phyloP scores from a whole-genome alignment of 2,329 filamentous ascomycete species.

The Torrubiella hemipterigena region DNA sequence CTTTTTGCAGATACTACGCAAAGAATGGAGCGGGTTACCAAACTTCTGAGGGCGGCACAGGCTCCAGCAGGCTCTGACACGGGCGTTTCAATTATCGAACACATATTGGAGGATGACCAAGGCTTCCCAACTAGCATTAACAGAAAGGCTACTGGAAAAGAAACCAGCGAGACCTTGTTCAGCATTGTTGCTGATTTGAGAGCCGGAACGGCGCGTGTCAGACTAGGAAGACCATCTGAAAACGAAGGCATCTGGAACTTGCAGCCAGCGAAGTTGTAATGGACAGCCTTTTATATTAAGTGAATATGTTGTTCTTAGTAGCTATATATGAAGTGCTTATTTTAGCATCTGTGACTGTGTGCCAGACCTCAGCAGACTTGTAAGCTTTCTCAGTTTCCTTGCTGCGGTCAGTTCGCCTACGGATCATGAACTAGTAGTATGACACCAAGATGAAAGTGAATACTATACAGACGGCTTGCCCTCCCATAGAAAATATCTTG shows the following conservation, averaged over 20 bases:
- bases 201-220: neutral
- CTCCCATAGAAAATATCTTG: too few relatives aligned
- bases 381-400: too few relatives aligned
- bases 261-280: neutral
- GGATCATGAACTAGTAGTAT: too few relatives aligned
- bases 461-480: too few relatives aligned
- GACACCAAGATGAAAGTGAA: too few relatives aligned
- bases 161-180: constrained; percentile 2
- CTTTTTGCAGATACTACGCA: neutral
- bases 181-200: constrained; percentile 3
- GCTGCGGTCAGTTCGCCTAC: too few relatives aligned
- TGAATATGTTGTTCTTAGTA: too few relatives aligned
- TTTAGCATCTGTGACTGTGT: too few relatives aligned
- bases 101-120: constrained; percentile 2
- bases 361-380: too few relatives aligned
- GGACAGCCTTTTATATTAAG: neutral
- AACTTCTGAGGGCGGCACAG: neutral
- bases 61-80: neutral
- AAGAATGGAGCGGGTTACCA: neutral
- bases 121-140: constrained; percentile 2
- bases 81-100: constrained; percentile 1
- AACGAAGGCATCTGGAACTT: constrained; percentile 1
- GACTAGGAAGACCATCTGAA: constrained; percentile 2
- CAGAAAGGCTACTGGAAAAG: neutral
- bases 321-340: too few relatives aligned